phyloP scores from a whole-genome alignment of 2,329 filamentous ascomycete genomes.

The Claviceps pazoutovae region DNA sequence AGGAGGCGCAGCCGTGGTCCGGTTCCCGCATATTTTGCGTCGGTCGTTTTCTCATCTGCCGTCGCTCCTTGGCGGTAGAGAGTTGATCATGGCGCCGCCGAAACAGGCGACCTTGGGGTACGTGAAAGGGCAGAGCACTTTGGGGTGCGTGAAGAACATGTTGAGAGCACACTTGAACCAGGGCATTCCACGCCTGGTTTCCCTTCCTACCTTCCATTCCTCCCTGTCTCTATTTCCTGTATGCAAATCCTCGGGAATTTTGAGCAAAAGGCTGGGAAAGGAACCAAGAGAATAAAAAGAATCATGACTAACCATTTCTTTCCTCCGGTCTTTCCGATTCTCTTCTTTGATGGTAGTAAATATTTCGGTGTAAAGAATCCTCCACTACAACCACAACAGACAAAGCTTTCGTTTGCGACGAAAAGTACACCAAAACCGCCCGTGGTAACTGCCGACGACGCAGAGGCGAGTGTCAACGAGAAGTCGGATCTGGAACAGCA shows the following conservation, averaged over 20 bases:
- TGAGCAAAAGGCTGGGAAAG: background rate
- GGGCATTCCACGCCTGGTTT: too few relatives aligned
- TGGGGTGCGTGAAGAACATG: constrained; percentile 42
- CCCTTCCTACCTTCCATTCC: too few relatives aligned
- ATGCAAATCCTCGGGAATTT: too few relatives aligned
- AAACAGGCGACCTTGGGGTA: constrained; percentile 85
- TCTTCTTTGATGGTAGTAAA: constrained; percentile 42
- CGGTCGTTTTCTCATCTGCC: constrained; percentile 1
- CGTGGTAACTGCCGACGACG: constrained; percentile 15
- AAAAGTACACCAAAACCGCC: constrained; percentile 25
- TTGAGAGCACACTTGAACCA: too few relatives aligned
- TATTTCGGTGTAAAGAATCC: constrained; percentile 58
- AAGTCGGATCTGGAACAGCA: constrained; percentile 22
- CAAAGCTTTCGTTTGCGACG: constrained; percentile 62
- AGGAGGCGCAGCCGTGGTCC: background rate
- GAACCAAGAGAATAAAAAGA: background rate
- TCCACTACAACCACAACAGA: constrained; percentile 50
- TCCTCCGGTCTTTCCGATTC: background rate
- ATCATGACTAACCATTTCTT: background rate
- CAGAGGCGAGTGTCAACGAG: constrained; percentile 20
- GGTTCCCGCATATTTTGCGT: constrained; percentile 1
- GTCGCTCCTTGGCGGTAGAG: background rate
- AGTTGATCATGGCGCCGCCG: constrained; percentile 30
- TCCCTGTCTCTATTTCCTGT: too few relatives aligned
- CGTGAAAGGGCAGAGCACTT: constrained; percentile 61